Evolutionary conservation across 1,284 basidiomycete genomes (phyloP), one percentile per base, ranked within the genome.

Genomic region (Sanghuangporus baumii): DNA sequence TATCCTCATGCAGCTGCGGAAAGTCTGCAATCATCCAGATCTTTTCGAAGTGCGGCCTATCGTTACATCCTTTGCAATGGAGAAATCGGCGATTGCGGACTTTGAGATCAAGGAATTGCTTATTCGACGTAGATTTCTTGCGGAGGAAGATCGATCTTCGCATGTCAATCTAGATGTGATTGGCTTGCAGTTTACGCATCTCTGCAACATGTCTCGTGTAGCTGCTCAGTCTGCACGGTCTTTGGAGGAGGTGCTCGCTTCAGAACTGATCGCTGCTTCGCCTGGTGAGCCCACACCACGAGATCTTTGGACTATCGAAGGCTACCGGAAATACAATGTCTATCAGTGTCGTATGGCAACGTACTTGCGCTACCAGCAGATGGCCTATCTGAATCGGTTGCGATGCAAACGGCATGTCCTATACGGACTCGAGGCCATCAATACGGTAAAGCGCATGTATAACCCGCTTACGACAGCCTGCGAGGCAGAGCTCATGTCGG

Each of bases 11-110:
- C 96, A 98, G 73, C 81, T 97, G 20, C 85, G 93, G 58, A 96
- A 96, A 76, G 93, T 95, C 46, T 96, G 95, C 79, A 97, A 97
- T 69, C 95, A 98, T 72, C 96, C 96, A 0, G 92, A 98, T 72
- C 79, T 98, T 23, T 98, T 98, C 73, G 96, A 98, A 75, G 91
- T 96, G 18, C 85, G 96, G 48, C 94, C 94, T 0, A 93, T 98
- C 68, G 85, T 93, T 51, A 98, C 96, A 1, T 94, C 93, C 6
- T 96, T 98, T 73, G 87, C 90, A 0, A 93, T 95, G 89, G 76
- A 82, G 41, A 84, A 86, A 36, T 91, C 93, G 23, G 93, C 90
- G 3, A 79, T 90, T 20, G 87, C 88, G 16, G 90, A 93, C 66
- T 98, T 86, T 71, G 93, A 96, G 76, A 92, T 96, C 75, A 87